Base-by-base conservation (phyloP, 495 filamentous ascomycete genomes). In the Penicillium silybi region DNA sequence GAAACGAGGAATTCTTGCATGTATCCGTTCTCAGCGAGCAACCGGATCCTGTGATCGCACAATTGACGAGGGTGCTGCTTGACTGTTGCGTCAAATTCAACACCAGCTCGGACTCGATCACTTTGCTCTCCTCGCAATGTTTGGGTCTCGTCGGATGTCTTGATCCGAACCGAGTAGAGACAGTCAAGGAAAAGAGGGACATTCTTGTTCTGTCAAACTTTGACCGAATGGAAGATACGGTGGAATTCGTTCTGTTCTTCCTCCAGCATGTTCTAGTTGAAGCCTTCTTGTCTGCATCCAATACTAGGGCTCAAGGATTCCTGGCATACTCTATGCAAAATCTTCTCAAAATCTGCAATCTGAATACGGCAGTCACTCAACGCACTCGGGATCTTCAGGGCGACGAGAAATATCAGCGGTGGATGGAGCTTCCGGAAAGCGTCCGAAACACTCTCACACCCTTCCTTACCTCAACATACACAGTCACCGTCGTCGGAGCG, bases 271-370 rank as follows among this genome's bases (percentile, higher is more conserved):
- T 95, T 2, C 73, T 97, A 19, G 89, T 97, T 44, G 89, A 91
- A 56, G 85, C 91, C 11, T 99, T 99, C 63, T 72, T 92, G 29
- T 92, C 91, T 2, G 85, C 88, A 9, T 91, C 83, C 2, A 93
- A 96, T 61, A 86, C 91, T 0, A 85, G 84, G 60, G 79, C 88
- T 16, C 92, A 96, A 63, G 89, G 90, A 1, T 97, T 95, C 63
- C 75, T 99, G 15, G 89, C 91, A 13, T 97, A 85, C 64, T 87
- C 85, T 2, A 96, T 97, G 85, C 93, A 99, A 67, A 87, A 93
- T 58, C 76, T 99, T 8, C 79, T 97, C 8, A 85, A 83, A 47
- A 82, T 85, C 52, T 85, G 85, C 61, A 82, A 85, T 23, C 80
- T 96, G 50, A 82, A 81, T 34, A 67, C 71, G 20, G 68, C 73